Conservation (phyloP, 352 stramenopile species). For the Phytophthora quininea region DNA sequence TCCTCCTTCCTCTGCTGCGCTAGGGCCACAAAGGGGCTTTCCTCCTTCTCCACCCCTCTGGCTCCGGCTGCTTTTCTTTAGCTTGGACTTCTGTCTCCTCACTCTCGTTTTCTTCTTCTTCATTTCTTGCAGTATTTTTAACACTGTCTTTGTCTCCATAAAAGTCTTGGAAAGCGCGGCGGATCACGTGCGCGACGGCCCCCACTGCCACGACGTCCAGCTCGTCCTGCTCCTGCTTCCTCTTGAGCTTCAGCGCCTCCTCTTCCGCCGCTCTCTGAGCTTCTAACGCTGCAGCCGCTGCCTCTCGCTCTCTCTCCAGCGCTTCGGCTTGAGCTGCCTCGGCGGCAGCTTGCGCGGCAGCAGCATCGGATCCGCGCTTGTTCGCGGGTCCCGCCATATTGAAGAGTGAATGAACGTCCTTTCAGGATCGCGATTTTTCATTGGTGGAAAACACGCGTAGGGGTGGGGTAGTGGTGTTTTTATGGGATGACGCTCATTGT, state of each 20-base stretch:
- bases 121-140: not conserved
- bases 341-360: slow-evolving; percentile 6
- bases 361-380: slow-evolving; percentile 16
- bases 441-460: not conserved
- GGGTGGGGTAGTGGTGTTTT: no score
- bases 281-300: slow-evolving; percentile 11
- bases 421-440: slow-evolving; percentile 22
- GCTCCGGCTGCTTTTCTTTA: not conserved
- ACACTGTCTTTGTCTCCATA: slow-evolving; percentile 21
- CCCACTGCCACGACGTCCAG: slow-evolving; percentile 73
- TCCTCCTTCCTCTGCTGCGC: slow-evolving; percentile 42
- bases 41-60: not conserved
- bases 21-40: slow-evolving; percentile 43
- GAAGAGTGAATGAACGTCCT: slow-evolving; percentile 6
- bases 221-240: slow-evolving; percentile 38
- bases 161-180: slow-evolving; percentile 71
- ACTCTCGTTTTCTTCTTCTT: not conserved
- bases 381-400: slow-evolving; percentile 15
- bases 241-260: slow-evolving; percentile 6
- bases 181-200: slow-evolving; percentile 74
- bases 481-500: no score
- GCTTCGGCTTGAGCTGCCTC: slow-evolving; percentile 11
- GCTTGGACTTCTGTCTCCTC: not conserved
- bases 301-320: slow-evolving; percentile 14
- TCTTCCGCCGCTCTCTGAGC: slow-evolving; percentile 23